Base-by-base conservation (phyloP, 78 protist species). In the Speleostelium caveatum region DNA sequence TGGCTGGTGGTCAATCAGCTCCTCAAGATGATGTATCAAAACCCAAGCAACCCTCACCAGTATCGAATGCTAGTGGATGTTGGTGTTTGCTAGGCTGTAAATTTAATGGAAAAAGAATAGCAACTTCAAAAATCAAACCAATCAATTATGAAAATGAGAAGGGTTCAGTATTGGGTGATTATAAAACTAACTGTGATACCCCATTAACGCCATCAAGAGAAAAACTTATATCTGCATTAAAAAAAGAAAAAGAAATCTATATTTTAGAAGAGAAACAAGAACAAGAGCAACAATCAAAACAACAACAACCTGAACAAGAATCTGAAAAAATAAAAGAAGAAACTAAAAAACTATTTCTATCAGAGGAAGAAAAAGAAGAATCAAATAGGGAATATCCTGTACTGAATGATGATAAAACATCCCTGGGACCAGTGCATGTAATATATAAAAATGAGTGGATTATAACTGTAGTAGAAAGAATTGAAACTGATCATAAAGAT, bases 401-500 rank as follows among this genome's bases (percentile, higher is more conserved):
- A 2, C 28, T 83, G 8, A 69, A 60, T 28, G 90, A 69, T 42
- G 73, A 68, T n/a, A 51, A 38, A 4, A 83, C 90, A 21, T 83
- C 90, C 6, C 63, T 69, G 16, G 90, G 90, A 28, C 90, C 90
- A n/a, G 22, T 67, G 19, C 90, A 83, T 35, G 66, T 69, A 26
- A 38, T 83, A 4, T 83, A 83, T 42, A 83, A 83, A 73, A 83
- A 83, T 32, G 63, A 83, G 59, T 83, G 90, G 90, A 69, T 83
- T n/a, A 58, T 49, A 10, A 83, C 90, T 7, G 66, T 83, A 6
- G 90, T 83, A 3, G 90, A 83, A 58, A 53, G 78, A 42, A 83
- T 69, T 30, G 90, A 83, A 42, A 60, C 72, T 4, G 65, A 56
- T 24, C 61, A 83, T 41, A 83, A 83, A 60, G 90, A 83, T 33